Base-by-base conservation (phyloP, 1,139 yeast genomes). In the Protomyces inundatus region DNA sequence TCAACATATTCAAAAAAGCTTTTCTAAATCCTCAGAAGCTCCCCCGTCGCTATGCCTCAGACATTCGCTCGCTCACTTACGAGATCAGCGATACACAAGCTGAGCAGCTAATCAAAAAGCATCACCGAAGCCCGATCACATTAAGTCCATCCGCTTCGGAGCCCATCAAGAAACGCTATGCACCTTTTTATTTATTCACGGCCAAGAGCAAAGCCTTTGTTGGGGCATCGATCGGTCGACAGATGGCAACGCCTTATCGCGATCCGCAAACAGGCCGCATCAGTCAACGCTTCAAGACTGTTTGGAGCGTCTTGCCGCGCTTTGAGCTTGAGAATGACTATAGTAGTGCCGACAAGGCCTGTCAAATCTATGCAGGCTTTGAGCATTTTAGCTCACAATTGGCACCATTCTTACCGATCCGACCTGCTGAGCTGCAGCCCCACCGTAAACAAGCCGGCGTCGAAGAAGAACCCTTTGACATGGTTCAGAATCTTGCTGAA, bases 221-320 rank as follows among this genome's bases (percentile, higher is more conserved):
- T 23, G 23, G 56, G n/a, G 62, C 62, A 5, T 52, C 56, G 5
- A 58, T 58, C 4, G 62, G 62, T 4, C 51, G 62, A 16, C 42
- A 55, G n/a, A 58, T 58, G 62, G 16, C 62, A 6, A 36, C 52
- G 37, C 62, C 62, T 10, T 58, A 58, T 14, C 16, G 62, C 7
- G 62, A 58, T 42, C 56, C 62, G n/a, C 62, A 58, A 30, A 58
- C 62, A n/a, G 62, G 62, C 5, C 53, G 36, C 45, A 52, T 58
- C 10, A 16, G 35, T 33, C 62, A 58, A 36, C 42, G 62, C 14
- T 55, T 51, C 35, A 39, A 55, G 4, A 58, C 54, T 12, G 54
- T 58, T 7, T 58, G 62, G 62, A 50, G 56, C 6, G 45, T 55
- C 0, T 42, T 58, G 42, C 62, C 62, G 4, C 62, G 54, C 23